Percentiles rank a stretch among this genome's conserved stretches.
Evolutionary conservation across 2,329 filamentous ascomycete species (phyloP).

Genomic region (Sporothrix variecibatus): DNA sequence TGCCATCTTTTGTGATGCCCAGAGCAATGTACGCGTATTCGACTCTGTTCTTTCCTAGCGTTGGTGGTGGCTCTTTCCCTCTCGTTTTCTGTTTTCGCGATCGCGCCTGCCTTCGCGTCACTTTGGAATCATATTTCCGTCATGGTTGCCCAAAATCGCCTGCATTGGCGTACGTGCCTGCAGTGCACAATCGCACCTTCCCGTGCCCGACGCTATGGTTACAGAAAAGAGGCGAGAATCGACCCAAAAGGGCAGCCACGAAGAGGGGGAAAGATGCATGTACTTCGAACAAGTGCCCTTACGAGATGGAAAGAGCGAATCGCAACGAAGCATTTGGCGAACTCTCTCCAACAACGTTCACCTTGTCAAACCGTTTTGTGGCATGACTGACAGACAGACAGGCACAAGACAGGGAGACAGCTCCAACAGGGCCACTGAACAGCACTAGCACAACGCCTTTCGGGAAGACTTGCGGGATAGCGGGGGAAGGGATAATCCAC

Average conservation of each 20-base stretch:
- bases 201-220: neutral
- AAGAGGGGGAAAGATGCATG: neutral
- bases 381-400: neutral
- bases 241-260: neutral
- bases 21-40: neutral
- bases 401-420: too few relatives aligned
- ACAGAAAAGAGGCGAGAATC: neutral
- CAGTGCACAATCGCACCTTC: conserved; percentile 1
- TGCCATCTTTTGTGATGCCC: neutral
- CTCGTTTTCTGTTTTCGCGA: neutral
- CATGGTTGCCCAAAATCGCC: neutral
- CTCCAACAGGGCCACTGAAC: neutral
- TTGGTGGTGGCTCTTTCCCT: neutral
- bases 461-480: conserved; percentile 8
- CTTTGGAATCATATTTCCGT: neutral
- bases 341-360: neutral
- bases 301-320: neutral
- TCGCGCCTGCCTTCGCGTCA: neutral
- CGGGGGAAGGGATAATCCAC: neutral
- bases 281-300: too few relatives aligned
- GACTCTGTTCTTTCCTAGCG: neutral
- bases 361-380: neutral
- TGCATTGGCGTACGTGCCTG: neutral
- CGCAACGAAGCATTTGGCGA: neutral
- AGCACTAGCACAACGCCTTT: neutral